These are phyloP conservation scores for Emericellopsis terricola DNA, from an alignment of 495 filamentous ascomycete species.

Conservation along the genomic window DNA sequence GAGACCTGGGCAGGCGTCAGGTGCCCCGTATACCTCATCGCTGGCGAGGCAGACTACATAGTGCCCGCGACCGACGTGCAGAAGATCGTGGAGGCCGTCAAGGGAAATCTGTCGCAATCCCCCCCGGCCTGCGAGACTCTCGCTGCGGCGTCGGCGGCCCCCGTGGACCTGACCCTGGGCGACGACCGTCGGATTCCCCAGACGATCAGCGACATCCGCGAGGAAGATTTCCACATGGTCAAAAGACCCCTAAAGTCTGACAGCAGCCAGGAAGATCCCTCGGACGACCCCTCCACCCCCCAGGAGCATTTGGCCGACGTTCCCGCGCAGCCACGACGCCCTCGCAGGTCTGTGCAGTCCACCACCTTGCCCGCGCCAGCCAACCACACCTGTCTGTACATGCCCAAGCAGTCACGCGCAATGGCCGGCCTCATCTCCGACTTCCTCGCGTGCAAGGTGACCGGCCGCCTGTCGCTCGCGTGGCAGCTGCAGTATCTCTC, in stretches of 20 bases:
- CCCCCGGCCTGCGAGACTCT: slow-evolving; percentile 5
- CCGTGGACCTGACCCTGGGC: slow-evolving; percentile 15
- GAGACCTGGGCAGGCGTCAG: slow-evolving; percentile 51
- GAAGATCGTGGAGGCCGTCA: slow-evolving; percentile 32
- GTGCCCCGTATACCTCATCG: slow-evolving; percentile 60
- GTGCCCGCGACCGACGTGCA: slow-evolving; percentile 52
- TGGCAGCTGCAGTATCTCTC: slow-evolving; percentile 85
- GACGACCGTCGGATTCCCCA: slow-evolving; percentile 9
- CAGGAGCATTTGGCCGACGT: slow-evolving; percentile 15
- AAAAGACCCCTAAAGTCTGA: slow-evolving; percentile 4
- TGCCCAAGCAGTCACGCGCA: slow-evolving; percentile 53
- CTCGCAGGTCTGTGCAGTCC: slow-evolving; percentile 42
- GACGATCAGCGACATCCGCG: slow-evolving; percentile 14
- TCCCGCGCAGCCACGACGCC: slow-evolving; percentile 21
- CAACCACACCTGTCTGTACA: slow-evolving; percentile 71
- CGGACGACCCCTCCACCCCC: slow-evolving; percentile 28
- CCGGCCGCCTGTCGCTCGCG: slow-evolving; percentile 56
- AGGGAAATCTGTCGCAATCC: slow-evolving; percentile 3
- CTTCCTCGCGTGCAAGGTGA: slow-evolving; percentile 59
- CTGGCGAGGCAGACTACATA: slow-evolving; percentile 58
- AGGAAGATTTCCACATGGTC: slow-evolving; percentile 14
- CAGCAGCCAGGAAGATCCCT: slow-evolving; percentile 13
- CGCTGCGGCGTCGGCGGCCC: slow-evolving; percentile 29
- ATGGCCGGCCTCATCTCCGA: slow-evolving; percentile 66
- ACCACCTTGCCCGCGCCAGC: slow-evolving; percentile 61